Evolutionary conservation across 2,329 filamentous ascomycete genomes (phyloP).

Genomic region (Aureobasidium uvarum): DNA sequence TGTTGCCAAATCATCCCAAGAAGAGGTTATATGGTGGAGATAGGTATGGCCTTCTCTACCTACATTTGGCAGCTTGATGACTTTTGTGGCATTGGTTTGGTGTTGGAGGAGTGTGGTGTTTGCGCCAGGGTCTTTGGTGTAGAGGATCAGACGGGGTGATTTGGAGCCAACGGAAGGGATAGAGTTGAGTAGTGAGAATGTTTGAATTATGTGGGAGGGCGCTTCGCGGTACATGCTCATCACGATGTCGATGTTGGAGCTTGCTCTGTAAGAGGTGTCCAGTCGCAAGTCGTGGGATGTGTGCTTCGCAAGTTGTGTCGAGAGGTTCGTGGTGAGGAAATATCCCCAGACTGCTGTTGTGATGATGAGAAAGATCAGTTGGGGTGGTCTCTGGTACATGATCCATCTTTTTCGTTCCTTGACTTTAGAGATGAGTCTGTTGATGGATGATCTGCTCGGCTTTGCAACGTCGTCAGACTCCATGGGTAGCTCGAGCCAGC

Average conservation of each 20-base stretch:
- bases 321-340: background rate
- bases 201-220: constrained; percentile 28
- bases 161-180: constrained; percentile 31
- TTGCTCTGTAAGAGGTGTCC: constrained; percentile 33
- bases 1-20: constrained; percentile 46
- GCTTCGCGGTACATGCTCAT: constrained; percentile 43
- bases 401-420: no score
- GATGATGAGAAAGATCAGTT: background rate
- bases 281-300: constrained; percentile 25
- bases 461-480: background rate
- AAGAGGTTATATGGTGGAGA: constrained; percentile 47
- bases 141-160: constrained; percentile 35
- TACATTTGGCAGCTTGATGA: constrained; percentile 40
- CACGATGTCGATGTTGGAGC: constrained; percentile 37
- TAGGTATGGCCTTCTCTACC: constrained; percentile 50
- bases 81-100: constrained; percentile 34
- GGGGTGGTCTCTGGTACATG: no score
- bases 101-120: constrained; percentile 31
- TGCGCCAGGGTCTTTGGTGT: constrained; percentile 38
- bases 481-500: background rate
- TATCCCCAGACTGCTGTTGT: background rate
- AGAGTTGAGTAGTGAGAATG: constrained; percentile 1
- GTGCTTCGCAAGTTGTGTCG: background rate
- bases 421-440: background rate
- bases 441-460: background rate